A percentile compares a stretch with the other conserved stretches of the same genome.
Conservation (phyloP, 2,329 filamentous ascomycete genomes). For the Verticillium zaregamsianum region DNA sequence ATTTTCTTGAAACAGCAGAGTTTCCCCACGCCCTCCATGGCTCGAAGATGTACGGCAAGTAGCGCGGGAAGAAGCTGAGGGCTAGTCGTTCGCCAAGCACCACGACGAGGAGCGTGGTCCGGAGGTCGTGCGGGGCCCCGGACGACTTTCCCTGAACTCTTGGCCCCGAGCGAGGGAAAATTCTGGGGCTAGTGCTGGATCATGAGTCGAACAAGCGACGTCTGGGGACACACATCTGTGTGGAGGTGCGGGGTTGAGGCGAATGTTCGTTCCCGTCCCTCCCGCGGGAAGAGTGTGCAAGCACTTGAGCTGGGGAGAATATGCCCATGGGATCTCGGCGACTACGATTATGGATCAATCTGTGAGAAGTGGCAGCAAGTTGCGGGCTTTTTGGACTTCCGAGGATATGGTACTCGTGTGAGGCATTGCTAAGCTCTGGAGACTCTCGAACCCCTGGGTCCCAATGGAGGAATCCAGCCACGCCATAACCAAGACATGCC, state of each 20-base stretch:
- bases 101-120: neutral
- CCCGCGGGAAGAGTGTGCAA: neutral
- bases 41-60: neutral
- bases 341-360: too few species aligned
- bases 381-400: too few species aligned
- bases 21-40: neutral
- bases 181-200: neutral
- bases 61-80: neutral
- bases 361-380: too few species aligned
- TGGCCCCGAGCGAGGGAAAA: neutral
- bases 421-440: too few species aligned
- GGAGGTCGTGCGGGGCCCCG: neutral
- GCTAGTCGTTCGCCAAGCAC: neutral
- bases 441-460: too few species aligned
- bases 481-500: too few species aligned
- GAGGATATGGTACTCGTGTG: too few species aligned
- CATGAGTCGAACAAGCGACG: neutral
- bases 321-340: too few species aligned
- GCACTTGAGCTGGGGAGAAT: too few species aligned
- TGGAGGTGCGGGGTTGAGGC: neutral
- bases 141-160: neutral
- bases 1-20: neutral
- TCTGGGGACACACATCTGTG: neutral
- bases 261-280: neutral
- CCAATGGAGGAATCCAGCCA: too few species aligned